Evolutionary conservation across 495 filamentous ascomycete species (phyloP), one percentile per base, ranked within the genome.

Genomic region (Penicillium cinerascens): DNA sequence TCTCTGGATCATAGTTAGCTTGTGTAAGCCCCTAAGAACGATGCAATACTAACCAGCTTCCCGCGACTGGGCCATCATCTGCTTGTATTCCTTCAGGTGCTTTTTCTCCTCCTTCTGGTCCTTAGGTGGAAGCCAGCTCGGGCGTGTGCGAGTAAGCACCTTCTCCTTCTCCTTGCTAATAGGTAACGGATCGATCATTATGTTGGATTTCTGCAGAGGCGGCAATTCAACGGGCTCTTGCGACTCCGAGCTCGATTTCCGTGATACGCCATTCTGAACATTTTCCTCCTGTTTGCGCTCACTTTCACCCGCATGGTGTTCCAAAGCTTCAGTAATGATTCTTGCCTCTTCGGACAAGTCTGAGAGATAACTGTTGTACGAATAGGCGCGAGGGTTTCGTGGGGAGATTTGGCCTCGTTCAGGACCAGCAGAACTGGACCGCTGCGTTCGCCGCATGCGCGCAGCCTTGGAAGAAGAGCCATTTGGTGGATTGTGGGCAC

Each of bases 161-260:
- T 87, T 90, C 58, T 96, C 91, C 70, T 98, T 98, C 75, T 98
- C 93, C 71, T 91, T 95, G 59, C 92, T 96, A 33, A 95, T 86
- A 2, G 92, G 95, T 50, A 98, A 71, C 7, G 93, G 93, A 67
- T 98, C 93, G 52, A 97, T 95, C 87, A 97, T 92, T 43, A 95
- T 85, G 63, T 96, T 92, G 15, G 87, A 87, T 52, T 88, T 86
- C 47, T 88, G 84, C 16, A 96, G 65, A 13, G 91, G 93, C 4
- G 93, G 93, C 6, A 97, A 75, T 49, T 91, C 85, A 22, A 82
- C 69, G 4, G 63, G 58, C 8, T 79, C 81, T 42, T 77, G 79
- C 11, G 75, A 72, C 13, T 83, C 75, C 25, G 66, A 53, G 54
- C 70, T 73, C 57, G 79, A 73, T 60, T 72, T 75, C 47, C 59